Base-by-base conservation (phyloP, 1,284 basidiomycete genomes). In the Coniferiporia sulphurascens region DNA sequence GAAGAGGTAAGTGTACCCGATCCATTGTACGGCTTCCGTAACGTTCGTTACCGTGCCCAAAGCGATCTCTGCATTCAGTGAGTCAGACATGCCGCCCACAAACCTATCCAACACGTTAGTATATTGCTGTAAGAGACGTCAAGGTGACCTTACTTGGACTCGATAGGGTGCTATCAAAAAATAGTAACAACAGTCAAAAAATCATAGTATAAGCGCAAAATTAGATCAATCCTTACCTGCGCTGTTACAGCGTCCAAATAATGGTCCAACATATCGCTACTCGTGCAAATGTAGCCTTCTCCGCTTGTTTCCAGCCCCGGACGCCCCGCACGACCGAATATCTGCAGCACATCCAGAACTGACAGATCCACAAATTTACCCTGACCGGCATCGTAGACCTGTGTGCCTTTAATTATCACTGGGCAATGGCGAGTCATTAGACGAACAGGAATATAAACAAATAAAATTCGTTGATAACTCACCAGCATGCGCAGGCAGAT, bases 391-490 rank as follows among this genome's bases (percentile, higher is more conserved):
- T 98, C 92, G 71, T 99, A 99, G 2, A 99, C 83, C 67, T 99
- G 92, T 0, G 97, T 99, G 13, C 97, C 97, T 74, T 99, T 99
- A 78, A 99, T 99, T 65, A 99, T 78, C 59, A 95, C 93, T 91
- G 58, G n/a, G 19, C 57, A 50, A 34, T 12, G 12, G 32, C 32
- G 27, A 17, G 13, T 32, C 21, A 48, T 19, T 50, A 41, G 48
- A 4, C 27, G 27, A 27, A 27, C 27, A 27, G 27, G 2, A 27
- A 41, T 4, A 22, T 8, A 4, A 13, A 32, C 9, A 56, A 32
- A 27, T 63, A 27, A 60, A 43, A 50, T 44, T 15, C 15, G 21
- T 34, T 27, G 7, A 52, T 45, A 53, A 58, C 76, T 62, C 64
- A 89, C 89, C 93, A 59, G 97, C 97, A 74, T 99, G 98, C 4